Evolutionary conservation across 306 rosid genomes (phyloP).

Genomic region (Ziziphus jujuba): DNA sequence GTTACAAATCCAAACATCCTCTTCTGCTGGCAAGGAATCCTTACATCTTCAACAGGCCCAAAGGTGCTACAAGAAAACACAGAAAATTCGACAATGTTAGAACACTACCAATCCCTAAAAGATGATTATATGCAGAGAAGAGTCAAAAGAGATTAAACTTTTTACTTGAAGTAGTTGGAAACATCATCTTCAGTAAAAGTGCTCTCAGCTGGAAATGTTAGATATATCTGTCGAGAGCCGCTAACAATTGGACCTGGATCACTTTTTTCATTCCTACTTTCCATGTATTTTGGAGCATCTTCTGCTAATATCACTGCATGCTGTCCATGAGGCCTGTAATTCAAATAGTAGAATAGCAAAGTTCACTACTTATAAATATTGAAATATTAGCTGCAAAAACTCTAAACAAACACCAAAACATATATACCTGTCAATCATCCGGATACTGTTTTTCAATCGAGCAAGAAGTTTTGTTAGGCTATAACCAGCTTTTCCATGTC

Average conservation of each 20-base stretch:
- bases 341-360: conserved; percentile 1
- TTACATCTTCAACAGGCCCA: conserved; percentile 81
- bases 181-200: conserved; percentile 82
- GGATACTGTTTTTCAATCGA: conserved; percentile 55
- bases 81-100: conserved; percentile 14
- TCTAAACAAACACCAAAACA: not conserved
- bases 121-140: conserved; percentile 9
- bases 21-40: conserved; percentile 77
- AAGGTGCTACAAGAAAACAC: conserved; percentile 39
- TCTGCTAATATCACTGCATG: conserved; percentile 74
- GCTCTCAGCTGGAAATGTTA: conserved; percentile 92
- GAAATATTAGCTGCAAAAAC: not conserved
- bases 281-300: conserved; percentile 52
- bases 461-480: conserved; percentile 81
- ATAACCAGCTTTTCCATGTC: conserved; percentile 88
- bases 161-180: conserved; percentile 68
- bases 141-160: not conserved
- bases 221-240: conserved; percentile 72
- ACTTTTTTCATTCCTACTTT: conserved; percentile 38
- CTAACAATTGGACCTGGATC: conserved; percentile 65
- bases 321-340: conserved; percentile 86
- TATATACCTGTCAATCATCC: conserved; percentile 74
- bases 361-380: not conserved
- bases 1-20: conserved; percentile 97
- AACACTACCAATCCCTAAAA: not conserved